phyloP scores from a whole-genome alignment of 2,329 filamentous ascomycete species.

The Hypoxylon sp. region DNA sequence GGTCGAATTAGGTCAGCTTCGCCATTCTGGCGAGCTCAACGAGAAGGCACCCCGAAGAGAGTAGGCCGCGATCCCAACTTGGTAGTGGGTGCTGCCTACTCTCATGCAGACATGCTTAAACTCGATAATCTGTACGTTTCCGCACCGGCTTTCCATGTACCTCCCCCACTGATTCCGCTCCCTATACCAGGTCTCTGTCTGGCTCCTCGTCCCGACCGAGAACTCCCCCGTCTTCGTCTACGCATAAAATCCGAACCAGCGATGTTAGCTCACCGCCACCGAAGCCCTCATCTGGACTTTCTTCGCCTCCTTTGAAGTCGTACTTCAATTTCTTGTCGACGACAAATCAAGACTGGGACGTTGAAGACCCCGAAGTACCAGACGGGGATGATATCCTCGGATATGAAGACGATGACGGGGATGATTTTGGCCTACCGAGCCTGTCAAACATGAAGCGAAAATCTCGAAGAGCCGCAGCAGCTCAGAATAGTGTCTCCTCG shows the following conservation, averaged over 20 bases:
- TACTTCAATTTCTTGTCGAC: slow-evolving; percentile 88
- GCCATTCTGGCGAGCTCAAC: slow-evolving; percentile 85
- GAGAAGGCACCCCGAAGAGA: slow-evolving; percentile 68
- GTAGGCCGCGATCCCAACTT: slow-evolving; percentile 74
- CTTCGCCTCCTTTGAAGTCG: slow-evolving; percentile 77
- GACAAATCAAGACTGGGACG: slow-evolving; percentile 86
- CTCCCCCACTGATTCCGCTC: slow-evolving; percentile 27
- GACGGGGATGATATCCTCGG: slow-evolving; percentile 81
- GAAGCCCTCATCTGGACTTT: slow-evolving; percentile 65
- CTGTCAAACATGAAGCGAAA: slow-evolving; percentile 91
- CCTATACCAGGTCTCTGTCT: slow-evolving; percentile 68
- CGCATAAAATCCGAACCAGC: slow-evolving; percentile 66
- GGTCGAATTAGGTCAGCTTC: slow-evolving; percentile 76
- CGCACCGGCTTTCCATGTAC: not conserved
- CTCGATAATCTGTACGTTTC: slow-evolving; percentile 78
- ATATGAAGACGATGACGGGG: slow-evolving; percentile 89
- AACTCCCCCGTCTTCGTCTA: slow-evolving; percentile 78
- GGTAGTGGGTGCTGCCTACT: slow-evolving; percentile 95
- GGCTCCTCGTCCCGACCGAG: slow-evolving; percentile 75
- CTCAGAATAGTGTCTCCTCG: slow-evolving; percentile 56
- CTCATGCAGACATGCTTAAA: slow-evolving; percentile 94
- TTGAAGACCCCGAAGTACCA: slow-evolving; percentile 69
- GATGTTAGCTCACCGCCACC: slow-evolving; percentile 71
- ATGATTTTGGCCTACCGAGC: slow-evolving; percentile 95
- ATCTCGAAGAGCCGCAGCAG: slow-evolving; percentile 66